Conservation (phyloP, 371 early-diverging fungal genomes). For the Mortierella sp. region DNA sequence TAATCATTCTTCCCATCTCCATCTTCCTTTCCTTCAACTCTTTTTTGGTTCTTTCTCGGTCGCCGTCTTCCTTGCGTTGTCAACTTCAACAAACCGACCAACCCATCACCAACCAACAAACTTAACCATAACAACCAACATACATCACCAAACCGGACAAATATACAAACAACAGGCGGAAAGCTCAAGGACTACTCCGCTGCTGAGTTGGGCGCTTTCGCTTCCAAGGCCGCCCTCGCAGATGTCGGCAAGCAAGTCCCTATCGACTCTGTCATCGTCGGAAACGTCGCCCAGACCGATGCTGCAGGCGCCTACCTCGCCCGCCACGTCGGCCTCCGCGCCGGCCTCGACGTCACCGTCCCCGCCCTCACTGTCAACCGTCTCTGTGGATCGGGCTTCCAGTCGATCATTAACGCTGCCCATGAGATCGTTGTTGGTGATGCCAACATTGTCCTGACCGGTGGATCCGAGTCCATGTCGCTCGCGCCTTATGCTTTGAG, state of each 20-base stretch:
- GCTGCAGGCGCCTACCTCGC: conserved; percentile 90
- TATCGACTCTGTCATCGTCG: conserved; percentile 94
- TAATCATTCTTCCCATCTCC: conserved; percentile 17
- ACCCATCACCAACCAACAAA: background rate
- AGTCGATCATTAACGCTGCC: conserved; percentile 92
- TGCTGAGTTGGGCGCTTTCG: conserved; percentile 92
- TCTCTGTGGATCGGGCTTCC: conserved; percentile 97
- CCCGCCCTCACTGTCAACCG: conserved; percentile 96
- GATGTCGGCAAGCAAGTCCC: conserved; percentile 78
- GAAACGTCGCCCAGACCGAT: conserved; percentile 95
- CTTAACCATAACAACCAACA: background rate
- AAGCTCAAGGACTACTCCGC: conserved; percentile 79
- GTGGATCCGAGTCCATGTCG: conserved; percentile 96
- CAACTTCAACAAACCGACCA: background rate
- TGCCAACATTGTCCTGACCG: conserved; percentile 88
- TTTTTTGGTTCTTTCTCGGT: background rate
- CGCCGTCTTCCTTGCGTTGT: background rate
- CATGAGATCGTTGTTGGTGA: conserved; percentile 93
- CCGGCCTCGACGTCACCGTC: conserved; percentile 83
- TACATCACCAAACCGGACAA: background rate
- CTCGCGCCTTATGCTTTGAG: conserved; percentile 90
- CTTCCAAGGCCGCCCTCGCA: conserved; percentile 90
- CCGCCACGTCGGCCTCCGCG: conserved; percentile 93
- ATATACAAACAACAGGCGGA: conserved; percentile 55
- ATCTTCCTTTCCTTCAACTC: background rate